phyloP scores from a whole-genome alignment of 176 grass and related monocot genomes.

The Zoysia japonica region DNA sequence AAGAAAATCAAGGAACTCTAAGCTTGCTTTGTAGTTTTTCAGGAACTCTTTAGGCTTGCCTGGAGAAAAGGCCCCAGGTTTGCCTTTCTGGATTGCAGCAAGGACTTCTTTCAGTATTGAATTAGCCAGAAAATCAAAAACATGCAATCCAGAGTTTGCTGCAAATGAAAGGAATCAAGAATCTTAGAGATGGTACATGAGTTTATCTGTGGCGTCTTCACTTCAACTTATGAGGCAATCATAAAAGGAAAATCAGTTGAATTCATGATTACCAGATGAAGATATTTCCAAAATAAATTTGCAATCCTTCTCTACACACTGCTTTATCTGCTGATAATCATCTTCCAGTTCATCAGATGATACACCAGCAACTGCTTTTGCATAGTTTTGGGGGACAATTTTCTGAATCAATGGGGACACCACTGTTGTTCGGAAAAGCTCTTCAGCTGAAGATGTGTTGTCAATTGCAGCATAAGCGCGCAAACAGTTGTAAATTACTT shows the following conservation, averaged over 20 bases:
- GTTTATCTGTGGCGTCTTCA: neutral
- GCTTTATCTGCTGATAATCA: constrained; percentile 80
- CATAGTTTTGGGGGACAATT: constrained; percentile 72
- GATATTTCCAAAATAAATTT: constrained; percentile 98
- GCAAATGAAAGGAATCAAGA: constrained; percentile 37
- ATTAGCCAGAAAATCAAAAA: constrained; percentile 98
- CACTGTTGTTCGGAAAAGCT: constrained; percentile 76
- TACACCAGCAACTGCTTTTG: constrained; percentile 52
- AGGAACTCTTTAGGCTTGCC: constrained; percentile 91
- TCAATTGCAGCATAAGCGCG: constrained; percentile 94
- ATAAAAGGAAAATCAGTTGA: neutral
- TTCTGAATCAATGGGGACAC: constrained; percentile 80
- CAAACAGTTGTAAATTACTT: constrained; percentile 94
- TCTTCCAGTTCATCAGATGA: constrained; percentile 71
- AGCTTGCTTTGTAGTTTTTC: constrained; percentile 91
- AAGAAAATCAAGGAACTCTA: constrained; percentile 89
- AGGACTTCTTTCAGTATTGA: constrained; percentile 94
- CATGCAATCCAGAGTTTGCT: constrained; percentile 97
- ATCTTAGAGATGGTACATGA: constrained; percentile 37
- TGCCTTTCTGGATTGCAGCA: constrained; percentile 83
- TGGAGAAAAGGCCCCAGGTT: constrained; percentile 87
- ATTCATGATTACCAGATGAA: constrained; percentile 60
- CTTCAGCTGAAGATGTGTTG: constrained; percentile 92
- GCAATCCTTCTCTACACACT: constrained; percentile 83
- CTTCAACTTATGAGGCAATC: constrained; percentile 1